Conservation (phyloP, 139 green algal genomes). For the Coccomyxa sp. region DNA sequence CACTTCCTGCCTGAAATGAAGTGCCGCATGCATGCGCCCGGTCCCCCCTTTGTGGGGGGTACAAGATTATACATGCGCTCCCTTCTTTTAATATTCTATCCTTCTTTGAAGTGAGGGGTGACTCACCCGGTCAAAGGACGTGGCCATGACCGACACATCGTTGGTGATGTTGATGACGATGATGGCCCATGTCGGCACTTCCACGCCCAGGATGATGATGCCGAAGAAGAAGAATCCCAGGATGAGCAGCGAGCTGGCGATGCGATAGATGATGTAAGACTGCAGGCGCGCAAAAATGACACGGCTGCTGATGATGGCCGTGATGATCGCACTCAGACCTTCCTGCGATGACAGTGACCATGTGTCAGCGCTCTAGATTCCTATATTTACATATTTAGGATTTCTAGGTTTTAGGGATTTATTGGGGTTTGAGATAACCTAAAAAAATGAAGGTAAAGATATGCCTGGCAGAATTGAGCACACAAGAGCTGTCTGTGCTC, state of each 20-base stretch:
- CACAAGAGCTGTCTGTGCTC: too few relatives aligned
- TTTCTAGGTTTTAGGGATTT: too few relatives aligned
- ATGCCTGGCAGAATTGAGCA: too few relatives aligned
- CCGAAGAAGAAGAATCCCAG: conserved; percentile 23
- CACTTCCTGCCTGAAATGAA: too few relatives aligned
- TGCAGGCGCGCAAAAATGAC: conserved; percentile 35
- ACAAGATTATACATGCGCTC: too few relatives aligned
- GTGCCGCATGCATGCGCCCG: too few relatives aligned
- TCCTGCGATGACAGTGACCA: conserved; percentile 60
- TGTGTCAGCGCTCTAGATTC: too few relatives aligned
- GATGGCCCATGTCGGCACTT: conserved; percentile 23
- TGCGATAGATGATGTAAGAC: conserved; percentile 35
- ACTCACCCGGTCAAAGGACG: conserved; percentile 25
- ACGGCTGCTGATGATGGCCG: conserved; percentile 40
- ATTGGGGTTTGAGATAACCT: too few relatives aligned
- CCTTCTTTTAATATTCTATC: too few relatives aligned
- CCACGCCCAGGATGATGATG: conserved; percentile 21
- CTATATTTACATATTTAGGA: too few relatives aligned
- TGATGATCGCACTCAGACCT: conserved; percentile 76
- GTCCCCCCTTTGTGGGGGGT: too few relatives aligned
- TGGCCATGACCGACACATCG: conserved; percentile 39
- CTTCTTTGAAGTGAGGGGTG: too few relatives aligned
- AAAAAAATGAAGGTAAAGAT: background rate
- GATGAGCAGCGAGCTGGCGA: conserved; percentile 21
- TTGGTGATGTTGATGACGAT: conserved; percentile 34